A percentile compares a stretch with the other conserved stretches of the same genome.
Evolutionary conservation across 2,329 filamentous ascomycete genomes (phyloP).

Genomic region (Stromatinia cepivora): DNA sequence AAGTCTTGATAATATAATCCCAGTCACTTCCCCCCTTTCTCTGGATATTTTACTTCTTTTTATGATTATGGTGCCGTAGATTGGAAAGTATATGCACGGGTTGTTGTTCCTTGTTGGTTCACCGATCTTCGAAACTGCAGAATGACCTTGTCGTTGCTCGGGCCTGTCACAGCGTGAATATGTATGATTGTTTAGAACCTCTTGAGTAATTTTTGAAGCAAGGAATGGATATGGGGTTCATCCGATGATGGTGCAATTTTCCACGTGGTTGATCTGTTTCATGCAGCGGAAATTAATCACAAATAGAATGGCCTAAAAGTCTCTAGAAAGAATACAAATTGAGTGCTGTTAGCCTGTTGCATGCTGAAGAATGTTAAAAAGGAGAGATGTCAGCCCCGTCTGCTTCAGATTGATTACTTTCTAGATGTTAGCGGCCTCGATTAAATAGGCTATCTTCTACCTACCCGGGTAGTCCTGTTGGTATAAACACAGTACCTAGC

Average conservation of each 20-base stretch:
- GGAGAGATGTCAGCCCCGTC: background rate
- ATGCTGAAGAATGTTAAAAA: background rate
- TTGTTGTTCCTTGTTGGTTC: background rate
- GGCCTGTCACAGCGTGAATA: background rate
- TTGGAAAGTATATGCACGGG: background rate
- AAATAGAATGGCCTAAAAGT: background rate
- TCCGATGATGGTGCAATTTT: conserved; percentile 10
- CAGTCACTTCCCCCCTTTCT: background rate
- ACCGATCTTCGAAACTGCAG: background rate
- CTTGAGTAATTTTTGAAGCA: too few relatives aligned
- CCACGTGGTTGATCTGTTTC: conserved; percentile 5
- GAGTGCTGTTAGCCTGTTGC: background rate
- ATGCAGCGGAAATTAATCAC: conserved; percentile 3
- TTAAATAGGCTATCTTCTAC: background rate
- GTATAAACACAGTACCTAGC: too few relatives aligned
- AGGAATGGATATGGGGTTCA: background rate
- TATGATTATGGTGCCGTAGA: background rate
- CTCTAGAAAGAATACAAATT: background rate
- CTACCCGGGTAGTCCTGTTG: background rate
- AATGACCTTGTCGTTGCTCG: background rate
- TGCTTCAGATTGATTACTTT: conserved; percentile 14
- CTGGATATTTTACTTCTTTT: background rate
- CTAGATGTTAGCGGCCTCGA: background rate
- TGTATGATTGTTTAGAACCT: background rate
- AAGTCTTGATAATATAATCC: conserved; percentile 7